A percentile compares a stretch with the other conserved stretches of the same genome.
Conservation (phyloP, 441 rosid genomes). For the Gossypium trilobum region DNA sequence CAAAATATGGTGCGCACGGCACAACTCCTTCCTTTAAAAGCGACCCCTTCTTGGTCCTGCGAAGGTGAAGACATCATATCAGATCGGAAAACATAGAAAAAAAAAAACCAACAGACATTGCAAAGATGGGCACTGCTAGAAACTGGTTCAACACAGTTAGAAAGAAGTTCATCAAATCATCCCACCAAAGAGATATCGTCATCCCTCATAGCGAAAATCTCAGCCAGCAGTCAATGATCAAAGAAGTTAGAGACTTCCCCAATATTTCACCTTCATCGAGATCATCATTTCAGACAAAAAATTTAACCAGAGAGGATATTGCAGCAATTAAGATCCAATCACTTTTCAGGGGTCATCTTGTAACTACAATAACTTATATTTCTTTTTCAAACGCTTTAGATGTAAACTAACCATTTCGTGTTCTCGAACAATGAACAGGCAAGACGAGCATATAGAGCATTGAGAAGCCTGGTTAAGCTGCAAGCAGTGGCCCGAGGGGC, state of each 20-base stretch:
- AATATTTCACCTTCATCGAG: constrained; percentile 10
- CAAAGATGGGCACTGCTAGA: constrained; percentile 31
- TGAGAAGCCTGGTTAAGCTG: constrained; percentile 64
- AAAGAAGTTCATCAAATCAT: constrained; percentile 30
- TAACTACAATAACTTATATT: constrained; percentile 14
- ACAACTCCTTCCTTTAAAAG: constrained; percentile 22
- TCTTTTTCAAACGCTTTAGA: not conserved
- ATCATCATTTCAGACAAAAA: not conserved
- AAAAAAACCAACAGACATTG: not conserved
- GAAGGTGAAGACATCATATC: constrained; percentile 8
- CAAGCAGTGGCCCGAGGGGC: constrained; percentile 66
- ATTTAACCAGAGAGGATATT: constrained; percentile 24
- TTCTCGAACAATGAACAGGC: constrained; percentile 29
- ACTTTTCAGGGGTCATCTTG: constrained; percentile 71
- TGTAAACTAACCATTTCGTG: not conserved
- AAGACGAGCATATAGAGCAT: constrained; percentile 55
- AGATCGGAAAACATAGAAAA: not conserved
- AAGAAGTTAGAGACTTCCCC: constrained; percentile 6
- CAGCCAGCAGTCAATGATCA: constrained; percentile 3
- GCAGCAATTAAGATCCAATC: constrained; percentile 75
- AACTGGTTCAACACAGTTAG: constrained; percentile 36
- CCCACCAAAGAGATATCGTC: constrained; percentile 23
- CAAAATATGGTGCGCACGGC: constrained; percentile 26
- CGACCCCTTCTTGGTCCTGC: constrained; percentile 5
- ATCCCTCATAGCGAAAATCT: constrained; percentile 21